Evolutionary conservation across 495 filamentous ascomycete species (phyloP).

Genomic region (Cladorrhinum samala): DNA sequence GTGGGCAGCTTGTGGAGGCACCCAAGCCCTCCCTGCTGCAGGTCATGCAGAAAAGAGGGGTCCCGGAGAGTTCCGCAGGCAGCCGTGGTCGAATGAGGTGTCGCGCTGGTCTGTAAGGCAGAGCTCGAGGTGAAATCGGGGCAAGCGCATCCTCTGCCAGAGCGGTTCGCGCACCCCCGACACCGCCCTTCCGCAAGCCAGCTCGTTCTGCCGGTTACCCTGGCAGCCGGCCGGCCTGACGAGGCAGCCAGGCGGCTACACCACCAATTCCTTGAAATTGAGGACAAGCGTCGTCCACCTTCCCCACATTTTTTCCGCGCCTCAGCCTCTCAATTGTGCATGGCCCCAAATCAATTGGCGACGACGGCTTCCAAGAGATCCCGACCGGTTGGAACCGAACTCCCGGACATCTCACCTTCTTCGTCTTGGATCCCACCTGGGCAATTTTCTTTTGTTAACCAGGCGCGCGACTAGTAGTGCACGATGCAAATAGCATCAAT

Average conservation of each 20-base stretch:
- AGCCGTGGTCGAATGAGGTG: slow-evolving; percentile 11
- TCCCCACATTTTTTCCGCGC: not conserved
- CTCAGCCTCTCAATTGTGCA: not conserved
- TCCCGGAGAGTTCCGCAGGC: slow-evolving; percentile 9
- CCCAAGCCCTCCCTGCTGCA: not conserved
- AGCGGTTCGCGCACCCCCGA: not conserved
- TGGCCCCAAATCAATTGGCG: not conserved
- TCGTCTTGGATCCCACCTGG: too few relatives aligned
- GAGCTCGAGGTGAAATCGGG: slow-evolving; percentile 17
- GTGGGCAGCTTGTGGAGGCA: slow-evolving; percentile 1
- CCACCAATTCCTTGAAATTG: not conserved
- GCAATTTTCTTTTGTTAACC: not conserved
- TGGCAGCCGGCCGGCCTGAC: slow-evolving; percentile 10
- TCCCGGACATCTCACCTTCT: too few relatives aligned
- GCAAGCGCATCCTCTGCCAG: too few relatives aligned
- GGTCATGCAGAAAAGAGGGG: slow-evolving; percentile 8
- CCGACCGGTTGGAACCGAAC: not conserved
- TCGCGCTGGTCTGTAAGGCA: slow-evolving; percentile 12
- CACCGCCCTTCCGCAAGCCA: not conserved
- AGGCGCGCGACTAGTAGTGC: not conserved
- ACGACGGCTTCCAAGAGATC: not conserved
- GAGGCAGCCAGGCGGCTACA: slow-evolving; percentile 25
- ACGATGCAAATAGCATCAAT: too few relatives aligned
- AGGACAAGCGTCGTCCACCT: too few relatives aligned
- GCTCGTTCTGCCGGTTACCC: not conserved